Base-by-base conservation (phyloP, 768 basidiomycete genomes). In the Boletus subcaerulescens region DNA sequence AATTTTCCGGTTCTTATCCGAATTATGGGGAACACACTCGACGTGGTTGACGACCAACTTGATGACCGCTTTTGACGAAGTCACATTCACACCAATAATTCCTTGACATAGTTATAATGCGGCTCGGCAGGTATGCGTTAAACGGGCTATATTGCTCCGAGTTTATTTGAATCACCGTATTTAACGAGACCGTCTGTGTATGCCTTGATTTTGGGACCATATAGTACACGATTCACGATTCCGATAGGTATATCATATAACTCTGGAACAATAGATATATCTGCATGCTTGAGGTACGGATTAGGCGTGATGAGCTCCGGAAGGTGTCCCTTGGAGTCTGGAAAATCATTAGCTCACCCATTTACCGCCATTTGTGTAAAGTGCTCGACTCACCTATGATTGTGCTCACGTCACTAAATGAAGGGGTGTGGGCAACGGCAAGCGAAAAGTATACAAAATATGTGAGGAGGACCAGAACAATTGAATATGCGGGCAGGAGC, bases 211-310 rank as follows among this genome's bases (percentile, higher is more conserved):
- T 49, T 58, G 32, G 65, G 69, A 17, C 69, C 63, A 54, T 91
- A 91, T 32, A 89, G 63, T 45, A 89, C 83, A 47, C 86, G 83
- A 61, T 92, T 92, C 31, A 93, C 88, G 42, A 91, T 66, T 13
- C 87, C 87, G 48, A 91, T 83, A 5, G 92, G 92, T 58, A 93
- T 82, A 68, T 94, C 92, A 67, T 90, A 90, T 38, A 89, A 70
- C 54, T 85, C 84, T 4, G 88, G 85, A 15, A 81, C 75, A 26
- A 80, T 73, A 56, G 75, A 70, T 2, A 74, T 64, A 49, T 76
- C 67, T 3, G 80, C 76, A 39, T 82, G 74, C 10, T 68, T 73
- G 47, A 80, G 63, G 61, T 88, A 87, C 18, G 81, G 76, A 62
- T 74, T 73, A 10, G 60, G 59, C 0, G 55, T 61, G 41, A 63